phyloP scores from a whole-genome alignment of 2,329 filamentous ascomycete genomes.

The Juglanconis juglandina region DNA sequence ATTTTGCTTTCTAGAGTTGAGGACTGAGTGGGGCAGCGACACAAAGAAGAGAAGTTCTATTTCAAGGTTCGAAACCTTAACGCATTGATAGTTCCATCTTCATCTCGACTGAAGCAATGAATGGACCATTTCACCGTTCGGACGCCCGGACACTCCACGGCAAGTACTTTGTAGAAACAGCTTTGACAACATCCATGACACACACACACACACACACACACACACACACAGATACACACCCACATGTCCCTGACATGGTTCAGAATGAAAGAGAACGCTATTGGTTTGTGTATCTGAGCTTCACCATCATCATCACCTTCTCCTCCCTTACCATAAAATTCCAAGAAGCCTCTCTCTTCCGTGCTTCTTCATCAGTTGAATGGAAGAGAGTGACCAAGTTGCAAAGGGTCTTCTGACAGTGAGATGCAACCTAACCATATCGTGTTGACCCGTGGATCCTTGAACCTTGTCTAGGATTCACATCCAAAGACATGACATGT shows the following conservation, averaged over 20 bases:
- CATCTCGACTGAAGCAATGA: constrained; percentile 11
- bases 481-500: neutral
- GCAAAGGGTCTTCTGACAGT: constrained; percentile 10
- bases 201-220: too few relatives aligned
- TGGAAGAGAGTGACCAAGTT: neutral
- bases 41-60: neutral
- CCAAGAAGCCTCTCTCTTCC: neutral
- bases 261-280: neutral
- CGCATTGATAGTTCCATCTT: constrained; percentile 5
- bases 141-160: constrained; percentile 3
- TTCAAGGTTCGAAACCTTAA: constrained; percentile 2
- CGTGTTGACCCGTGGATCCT: constrained; percentile 10
- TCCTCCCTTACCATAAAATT: too few relatives aligned
- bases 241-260: too few relatives aligned
- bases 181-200: too few relatives aligned
- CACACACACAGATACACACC: too few relatives aligned
- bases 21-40: neutral
- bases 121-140: constrained; percentile 10
- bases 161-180: too few relatives aligned
- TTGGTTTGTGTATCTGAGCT: neutral
- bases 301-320: neutral
- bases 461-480: constrained; percentile 5
- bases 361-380: neutral
- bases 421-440: constrained; percentile 9
- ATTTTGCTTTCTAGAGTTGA: too few relatives aligned